Evolutionary conservation across 192 early-diverging fungal species (phyloP), one percentile per base, ranked within the genome.

Genomic region (Linnemannia schmuckeri): DNA sequence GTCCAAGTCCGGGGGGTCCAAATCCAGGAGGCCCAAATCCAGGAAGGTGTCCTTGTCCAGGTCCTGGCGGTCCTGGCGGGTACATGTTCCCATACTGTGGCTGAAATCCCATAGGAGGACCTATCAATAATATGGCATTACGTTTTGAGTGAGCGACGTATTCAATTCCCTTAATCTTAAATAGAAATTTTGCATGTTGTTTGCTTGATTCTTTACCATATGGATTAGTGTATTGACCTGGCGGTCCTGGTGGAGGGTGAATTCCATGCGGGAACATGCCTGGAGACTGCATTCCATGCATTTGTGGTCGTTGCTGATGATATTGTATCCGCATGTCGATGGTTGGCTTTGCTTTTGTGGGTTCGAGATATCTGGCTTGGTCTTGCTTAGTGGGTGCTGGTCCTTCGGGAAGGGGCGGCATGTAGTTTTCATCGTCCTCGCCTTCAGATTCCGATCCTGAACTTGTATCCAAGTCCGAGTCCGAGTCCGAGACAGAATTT

Each of bases 391-490:
- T 38, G 18, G 85, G 85, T 10, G 79, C 76, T 13, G 68, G 68
- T 27, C 85, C 85, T 72, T 81, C 76, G 8, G 85, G 85, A 42
- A 87, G 68, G 33, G 85, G 76, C 33, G 85, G 85, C 79, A 87
- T 87, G 41, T 35, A 87, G 4, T 74, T 42, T 1, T 87, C 79
- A 24, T 78, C 76, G 52, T 87, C 84, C 20, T 41, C 40, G 24
- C 76, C 78, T 2, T 85, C 83, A 13, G 78, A 77, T 8, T 87
- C 79, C 20, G 85, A 81, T 22, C 47, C 76, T 27, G 85, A 78
- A n/a, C 33, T 63, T 1, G 79, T 80, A 38, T 81, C 80, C 49
- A 79, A 77, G 40, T 81, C 84, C 20, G 77, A 82, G 42, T 82
- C 81, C 42, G 76, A 79, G 33, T 63, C 33, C 7, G 83, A 82